Evolutionary conservation across 176 grass and related monocot species (phyloP).

Genomic region (Aegilops sharonensis): DNA sequence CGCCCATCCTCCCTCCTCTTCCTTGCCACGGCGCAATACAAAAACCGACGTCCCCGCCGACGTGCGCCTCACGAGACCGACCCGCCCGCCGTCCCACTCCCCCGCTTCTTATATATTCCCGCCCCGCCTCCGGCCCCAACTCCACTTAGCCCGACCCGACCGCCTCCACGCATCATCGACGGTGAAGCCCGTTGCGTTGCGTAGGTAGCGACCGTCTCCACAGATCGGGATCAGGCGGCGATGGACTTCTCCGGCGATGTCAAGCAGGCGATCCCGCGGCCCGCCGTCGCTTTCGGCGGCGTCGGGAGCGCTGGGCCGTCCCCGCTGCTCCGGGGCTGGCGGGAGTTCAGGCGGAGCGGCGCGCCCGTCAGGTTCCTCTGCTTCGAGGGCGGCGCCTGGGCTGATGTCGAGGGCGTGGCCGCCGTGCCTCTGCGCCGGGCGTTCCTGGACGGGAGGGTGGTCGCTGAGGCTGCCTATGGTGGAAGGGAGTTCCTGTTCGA

Average conservation of each 20-base stretch:
- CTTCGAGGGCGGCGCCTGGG: conserved; percentile 57
- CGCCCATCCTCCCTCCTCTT: neutral
- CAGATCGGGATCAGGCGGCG: neutral
- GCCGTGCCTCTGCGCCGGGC: conserved; percentile 22
- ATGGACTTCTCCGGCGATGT: conserved; percentile 30
- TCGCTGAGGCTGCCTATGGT: conserved; percentile 23
- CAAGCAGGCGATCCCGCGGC: neutral
- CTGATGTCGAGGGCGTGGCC: conserved; percentile 42
- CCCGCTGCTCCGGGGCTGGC: conserved; percentile 27
- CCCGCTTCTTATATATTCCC: conserved; percentile 28
- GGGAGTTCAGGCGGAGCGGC: conserved; percentile 45
- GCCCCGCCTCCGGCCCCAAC: neutral
- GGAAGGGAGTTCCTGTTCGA: conserved; percentile 53
- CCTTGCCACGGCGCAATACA: neutral
- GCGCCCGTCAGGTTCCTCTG: conserved; percentile 59
- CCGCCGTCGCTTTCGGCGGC: neutral
- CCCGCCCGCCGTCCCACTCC: neutral
- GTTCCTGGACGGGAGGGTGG: conserved; percentile 36
- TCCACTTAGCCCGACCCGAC: neutral
- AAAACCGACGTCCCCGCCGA: conserved; percentile 26
- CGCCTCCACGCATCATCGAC: neutral
- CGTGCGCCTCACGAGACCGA: conserved; percentile 32
- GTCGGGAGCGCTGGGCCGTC: neutral
- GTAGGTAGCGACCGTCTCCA: neutral
- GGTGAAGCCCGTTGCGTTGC: neutral